Percentiles rank a stretch among this genome's conserved stretches.
Evolutionary conservation across 2,329 filamentous ascomycete genomes (phyloP).

Genomic region (Triangularia verruculosa): DNA sequence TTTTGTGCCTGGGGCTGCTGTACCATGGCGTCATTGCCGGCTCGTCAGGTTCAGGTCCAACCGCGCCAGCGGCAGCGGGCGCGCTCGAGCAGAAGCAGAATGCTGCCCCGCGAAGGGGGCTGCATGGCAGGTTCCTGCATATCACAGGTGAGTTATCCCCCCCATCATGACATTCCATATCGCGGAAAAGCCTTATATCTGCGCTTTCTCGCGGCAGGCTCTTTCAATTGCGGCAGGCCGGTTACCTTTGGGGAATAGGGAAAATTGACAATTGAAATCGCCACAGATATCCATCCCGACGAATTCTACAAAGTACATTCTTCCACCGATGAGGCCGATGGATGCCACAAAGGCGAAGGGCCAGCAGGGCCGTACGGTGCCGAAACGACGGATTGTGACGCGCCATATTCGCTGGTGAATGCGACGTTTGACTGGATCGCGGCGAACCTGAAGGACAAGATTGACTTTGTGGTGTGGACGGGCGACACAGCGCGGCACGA

Average conservation of each 20-base stretch:
- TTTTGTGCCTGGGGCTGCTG: conserved; percentile 29
- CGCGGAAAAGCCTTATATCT: conserved; percentile 1
- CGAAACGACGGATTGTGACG: conserved; percentile 85
- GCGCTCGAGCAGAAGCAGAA: conserved; percentile 3
- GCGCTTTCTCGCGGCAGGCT: not conserved
- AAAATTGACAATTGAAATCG: conserved; percentile 8
- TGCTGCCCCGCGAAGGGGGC: conserved; percentile 38
- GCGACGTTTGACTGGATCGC: conserved; percentile 88
- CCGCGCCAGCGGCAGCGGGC: conserved; percentile 9
- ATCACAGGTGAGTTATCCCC: conserved; percentile 65
- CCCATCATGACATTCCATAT: not conserved
- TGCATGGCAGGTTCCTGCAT: conserved; percentile 78
- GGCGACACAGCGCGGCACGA: conserved; percentile 89
- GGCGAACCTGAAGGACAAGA: conserved; percentile 68
- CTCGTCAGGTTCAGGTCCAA: conserved; percentile 20
- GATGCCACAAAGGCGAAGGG: conserved; percentile 78
- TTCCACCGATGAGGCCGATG: conserved; percentile 62
- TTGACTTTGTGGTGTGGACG: conserved; percentile 93
- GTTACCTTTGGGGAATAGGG: conserved; percentile 11
- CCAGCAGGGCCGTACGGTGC: conserved; percentile 78
- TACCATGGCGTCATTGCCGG: conserved; percentile 33
- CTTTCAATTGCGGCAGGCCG: not conserved
- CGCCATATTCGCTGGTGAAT: conserved; percentile 75
- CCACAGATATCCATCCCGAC: conserved; percentile 85
- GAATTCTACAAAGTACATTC: conserved; percentile 78